Evolutionary conservation across 2,329 filamentous ascomycete genomes (phyloP).

Genomic region (Alternaria infectoria): DNA sequence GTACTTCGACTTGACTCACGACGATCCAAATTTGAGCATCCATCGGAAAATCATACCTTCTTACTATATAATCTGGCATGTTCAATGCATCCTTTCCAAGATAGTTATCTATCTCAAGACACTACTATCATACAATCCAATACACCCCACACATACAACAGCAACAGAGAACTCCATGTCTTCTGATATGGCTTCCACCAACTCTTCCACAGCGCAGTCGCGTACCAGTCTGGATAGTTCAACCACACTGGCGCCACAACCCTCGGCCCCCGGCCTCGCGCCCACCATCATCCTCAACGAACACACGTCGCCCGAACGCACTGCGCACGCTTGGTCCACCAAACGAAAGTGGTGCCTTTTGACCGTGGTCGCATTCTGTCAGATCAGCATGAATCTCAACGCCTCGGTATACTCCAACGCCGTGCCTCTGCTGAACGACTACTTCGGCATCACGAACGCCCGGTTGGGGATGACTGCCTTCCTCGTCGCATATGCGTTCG

Average conservation of each 20-base stretch:
- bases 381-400: constrained; percentile 62
- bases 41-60: neutral
- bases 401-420: constrained; percentile 62
- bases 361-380: constrained; percentile 59
- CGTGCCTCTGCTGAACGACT: constrained; percentile 58
- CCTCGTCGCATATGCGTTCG: constrained; percentile 79
- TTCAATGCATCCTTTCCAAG: neutral
- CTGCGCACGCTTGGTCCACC: constrained; percentile 53
- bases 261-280: neutral
- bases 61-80: neutral
- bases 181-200: neutral
- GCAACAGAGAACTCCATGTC: neutral
- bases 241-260: neutral
- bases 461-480: constrained; percentile 73
- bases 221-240: neutral
- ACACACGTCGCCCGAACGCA: constrained; percentile 14
- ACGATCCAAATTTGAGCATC: neutral
- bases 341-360: constrained; percentile 62
- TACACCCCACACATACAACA: neutral
- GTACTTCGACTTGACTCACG: neutral
- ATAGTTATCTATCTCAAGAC: neutral
- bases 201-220: neutral
- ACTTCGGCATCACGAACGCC: constrained; percentile 48
- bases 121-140: neutral
- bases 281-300: neutral